Evolutionary conservation across 2,329 filamentous ascomycete species (phyloP), one percentile per base, ranked within the genome.

Genomic region (Gliomastix tumulicola): DNA sequence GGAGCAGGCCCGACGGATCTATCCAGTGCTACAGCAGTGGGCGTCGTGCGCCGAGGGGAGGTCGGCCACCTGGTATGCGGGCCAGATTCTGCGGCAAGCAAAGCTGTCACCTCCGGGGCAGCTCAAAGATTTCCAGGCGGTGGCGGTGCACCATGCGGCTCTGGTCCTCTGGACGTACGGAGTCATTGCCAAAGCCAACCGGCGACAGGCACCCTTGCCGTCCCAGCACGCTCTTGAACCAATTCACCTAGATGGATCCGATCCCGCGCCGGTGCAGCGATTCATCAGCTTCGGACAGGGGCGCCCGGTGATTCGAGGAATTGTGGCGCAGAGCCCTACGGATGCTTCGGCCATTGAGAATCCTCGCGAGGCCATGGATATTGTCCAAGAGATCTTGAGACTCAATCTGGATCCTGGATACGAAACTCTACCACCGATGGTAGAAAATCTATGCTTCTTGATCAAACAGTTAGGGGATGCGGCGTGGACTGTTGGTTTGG

Each of bases 101-200:
- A 73, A 69, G 47, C 41, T 59, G 33, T 71, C 80, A 33, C 68
- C 75, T 0, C 53, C 60, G 3, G 66, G 69, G 0, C 64, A 71
- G 10, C 55, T 85, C 4, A 73, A 76, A 30, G 77, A 82, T 43
- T 85, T 86, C 51, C 74, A 77, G 42, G 79, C 81, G 1, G 74
- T 86, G 7, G 77, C 74, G 0, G 69, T 85, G 1, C 83, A 85
- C 49, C 82, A 86, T 50, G 80, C 79, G 5, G 69, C 73, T 11
- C 62, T 88, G 5, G 74, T 76, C 1, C 61, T 87, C 28, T 88
- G 84, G 84, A 73, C 74, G 0, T 84, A 82, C 45, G 79, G 80
- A 1, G 72, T 85, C 1, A 65, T 80, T 6, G 66, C 60, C 16
- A 57, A 62, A 42, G 66, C 71, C 12, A 52, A 48, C 34, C 46